phyloP scores from a whole-genome alignment of 805 yeast genomes.

The Candida rishiriensis region DNA sequence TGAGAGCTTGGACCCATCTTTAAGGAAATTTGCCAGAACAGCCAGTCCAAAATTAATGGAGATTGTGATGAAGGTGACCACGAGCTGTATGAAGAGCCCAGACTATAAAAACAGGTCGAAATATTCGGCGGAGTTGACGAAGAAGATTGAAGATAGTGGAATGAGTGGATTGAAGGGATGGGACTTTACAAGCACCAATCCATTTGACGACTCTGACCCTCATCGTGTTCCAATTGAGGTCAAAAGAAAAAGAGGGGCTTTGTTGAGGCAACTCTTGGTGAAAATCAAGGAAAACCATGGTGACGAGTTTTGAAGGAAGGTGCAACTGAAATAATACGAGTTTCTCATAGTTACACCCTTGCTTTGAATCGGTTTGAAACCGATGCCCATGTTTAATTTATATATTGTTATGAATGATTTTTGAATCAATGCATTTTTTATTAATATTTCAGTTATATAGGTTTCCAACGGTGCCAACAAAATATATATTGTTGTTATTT shows the following conservation, averaged over 20 bases:
- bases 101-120: constrained; percentile 26
- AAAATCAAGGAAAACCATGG: constrained; percentile 12
- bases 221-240: constrained; percentile 1
- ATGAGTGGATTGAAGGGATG: constrained; percentile 19
- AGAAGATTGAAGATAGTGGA: constrained; percentile 18
- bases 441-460: too few relatives aligned
- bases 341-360: too few relatives aligned
- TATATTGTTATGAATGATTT: too few relatives aligned
- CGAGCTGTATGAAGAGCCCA: constrained; percentile 26
- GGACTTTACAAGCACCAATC: constrained; percentile 12
- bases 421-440: too few relatives aligned
- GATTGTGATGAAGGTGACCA: constrained; percentile 18
- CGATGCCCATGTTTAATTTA: too few relatives aligned
- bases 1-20: constrained; percentile 11
- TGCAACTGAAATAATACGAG: too few relatives aligned
- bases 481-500: too few relatives aligned
- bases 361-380: too few relatives aligned
- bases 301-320: too few relatives aligned
- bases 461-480: too few relatives aligned
- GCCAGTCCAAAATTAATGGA: constrained; percentile 23
- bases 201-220: constrained; percentile 7
- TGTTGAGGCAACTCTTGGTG: constrained; percentile 12
- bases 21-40: constrained; percentile 20
- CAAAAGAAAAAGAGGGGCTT: constrained; percentile 5
- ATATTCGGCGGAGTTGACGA: constrained; percentile 16